Conservation (phyloP, 2,329 filamentous ascomycete genomes). For the Phialocephala sp. region DNA sequence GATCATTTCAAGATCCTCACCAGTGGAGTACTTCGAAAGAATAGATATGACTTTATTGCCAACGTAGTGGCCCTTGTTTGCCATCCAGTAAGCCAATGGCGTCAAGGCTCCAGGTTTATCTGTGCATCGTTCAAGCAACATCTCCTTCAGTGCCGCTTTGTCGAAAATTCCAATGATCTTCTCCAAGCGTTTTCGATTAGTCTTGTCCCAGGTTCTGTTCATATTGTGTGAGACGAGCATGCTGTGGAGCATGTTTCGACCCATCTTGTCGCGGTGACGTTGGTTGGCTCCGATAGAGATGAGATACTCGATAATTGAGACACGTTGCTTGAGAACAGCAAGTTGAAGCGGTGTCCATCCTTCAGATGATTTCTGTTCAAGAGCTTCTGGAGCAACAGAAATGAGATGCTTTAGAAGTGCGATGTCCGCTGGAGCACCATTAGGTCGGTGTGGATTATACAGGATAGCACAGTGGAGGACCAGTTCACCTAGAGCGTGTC, state of each 20-base stretch:
- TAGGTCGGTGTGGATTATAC: conserved; percentile 41
- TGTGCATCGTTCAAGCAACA: conserved; percentile 64
- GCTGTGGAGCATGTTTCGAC: conserved; percentile 73
- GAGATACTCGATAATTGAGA: conserved; percentile 63
- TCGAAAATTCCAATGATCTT: conserved; percentile 64
- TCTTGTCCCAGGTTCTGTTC: neutral
- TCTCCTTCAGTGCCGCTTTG: conserved; percentile 56
- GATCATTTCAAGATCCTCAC: conserved; percentile 61
- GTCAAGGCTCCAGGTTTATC: conserved; percentile 60
- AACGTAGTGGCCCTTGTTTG: conserved; percentile 21
- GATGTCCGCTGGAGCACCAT: conserved; percentile 46
- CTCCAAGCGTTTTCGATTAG: conserved; percentile 45
- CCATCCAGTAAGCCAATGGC: conserved; percentile 67
- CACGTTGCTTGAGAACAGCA: conserved; percentile 63
- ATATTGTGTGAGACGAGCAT: conserved; percentile 43
- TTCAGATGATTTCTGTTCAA: conserved; percentile 65
- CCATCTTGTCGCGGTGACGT: conserved; percentile 61
- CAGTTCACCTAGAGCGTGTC: conserved; percentile 56
- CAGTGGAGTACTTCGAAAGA: conserved; percentile 61
- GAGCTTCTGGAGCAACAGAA: conserved; percentile 61
- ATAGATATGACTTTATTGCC: conserved; percentile 52
- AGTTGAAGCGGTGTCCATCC: conserved; percentile 72
- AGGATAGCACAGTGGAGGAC: conserved; percentile 71
- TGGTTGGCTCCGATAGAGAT: conserved; percentile 74
- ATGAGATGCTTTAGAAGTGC: conserved; percentile 70